Percentiles rank a stretch among this genome's conserved stretches.
Conservation (phyloP, 345 rosid species). For the Corymbia maculata region DNA sequence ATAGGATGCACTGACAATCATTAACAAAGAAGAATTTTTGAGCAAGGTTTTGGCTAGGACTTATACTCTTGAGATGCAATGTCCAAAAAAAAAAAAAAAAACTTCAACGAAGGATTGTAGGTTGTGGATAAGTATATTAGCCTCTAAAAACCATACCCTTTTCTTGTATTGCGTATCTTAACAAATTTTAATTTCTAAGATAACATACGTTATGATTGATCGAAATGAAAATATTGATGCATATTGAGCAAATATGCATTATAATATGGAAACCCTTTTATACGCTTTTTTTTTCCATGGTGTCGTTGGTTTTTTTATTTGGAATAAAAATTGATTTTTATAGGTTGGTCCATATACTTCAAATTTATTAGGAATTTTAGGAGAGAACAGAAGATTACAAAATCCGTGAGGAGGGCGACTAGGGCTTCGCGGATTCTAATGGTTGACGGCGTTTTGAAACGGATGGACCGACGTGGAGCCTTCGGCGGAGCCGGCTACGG, state of each 20-base stretch:
- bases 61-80: background rate
- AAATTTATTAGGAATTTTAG: background rate
- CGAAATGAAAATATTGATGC: background rate
- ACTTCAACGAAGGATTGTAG: background rate
- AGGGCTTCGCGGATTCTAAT: background rate
- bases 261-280: background rate
- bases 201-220: too few species aligned
- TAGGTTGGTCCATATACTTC: background rate
- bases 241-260: background rate
- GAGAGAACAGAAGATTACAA: background rate
- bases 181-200: too few species aligned
- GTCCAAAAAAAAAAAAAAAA: rapidly evolving
- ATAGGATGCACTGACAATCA: too few species aligned
- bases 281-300: rapidly evolving
- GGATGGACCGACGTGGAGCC: background rate
- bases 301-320: background rate
- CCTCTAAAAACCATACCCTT: background rate
- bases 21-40: too few species aligned
- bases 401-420: background rate
- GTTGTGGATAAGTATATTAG: background rate
- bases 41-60: background rate
- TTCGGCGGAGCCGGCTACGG: slow-evolving; percentile 1
- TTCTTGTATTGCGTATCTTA: background rate
- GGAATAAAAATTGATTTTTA: background rate
- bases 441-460: background rate